Base-by-base conservation (phyloP, 2,329 filamentous ascomycete genomes). In the Cercospora brassicicola region DNA sequence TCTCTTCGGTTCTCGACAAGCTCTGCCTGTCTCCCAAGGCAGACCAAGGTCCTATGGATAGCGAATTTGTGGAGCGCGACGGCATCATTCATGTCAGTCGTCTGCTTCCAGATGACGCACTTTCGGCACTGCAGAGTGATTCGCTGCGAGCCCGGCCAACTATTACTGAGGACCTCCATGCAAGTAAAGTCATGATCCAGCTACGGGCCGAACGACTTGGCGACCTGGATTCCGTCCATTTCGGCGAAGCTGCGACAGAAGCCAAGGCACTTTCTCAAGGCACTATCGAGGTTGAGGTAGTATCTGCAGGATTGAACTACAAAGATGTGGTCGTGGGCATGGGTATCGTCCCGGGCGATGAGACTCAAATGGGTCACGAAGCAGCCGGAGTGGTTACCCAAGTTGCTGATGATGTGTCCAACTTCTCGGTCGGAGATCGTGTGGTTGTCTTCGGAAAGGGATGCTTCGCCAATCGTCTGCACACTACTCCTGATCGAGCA, bases 291-390 rank as follows among this genome's bases (percentile, higher is more conserved):
- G 36, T 42, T 42, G 11, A 42, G 36, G 36, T 68, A 39, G 30
- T 64, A 7, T 67, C 72, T 28, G 65, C 57, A 28, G 66, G 69
- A 23, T 59, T 73, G 39, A 73, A 73, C 42, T 73, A 72, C 60
- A 70, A 62, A 33, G 68, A 67, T 42, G 28, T 67, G 26, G 20
- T 61, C n/a, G 53, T 65, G 13, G 36, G 48, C 8, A 48, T 70
- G 62, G 59, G 62, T 20, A 59, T 71, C 39, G 64, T 66, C 4
- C 36, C 39, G 3, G 36, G 31, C 3, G 71, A 74, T 0, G 73
- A 75, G 0, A 67, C 74, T 2, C 63, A 69, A 11, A 76, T 81
- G 71, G 76, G 75, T 3, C 75, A 75, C 5, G 80, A 81, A 61
- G 76, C 75, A 28, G 73, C 77, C 3, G 81, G 80, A 4, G 64